phyloP scores from a whole-genome alignment of 2,329 filamentous ascomycete species.

The Claviceps monticola region DNA sequence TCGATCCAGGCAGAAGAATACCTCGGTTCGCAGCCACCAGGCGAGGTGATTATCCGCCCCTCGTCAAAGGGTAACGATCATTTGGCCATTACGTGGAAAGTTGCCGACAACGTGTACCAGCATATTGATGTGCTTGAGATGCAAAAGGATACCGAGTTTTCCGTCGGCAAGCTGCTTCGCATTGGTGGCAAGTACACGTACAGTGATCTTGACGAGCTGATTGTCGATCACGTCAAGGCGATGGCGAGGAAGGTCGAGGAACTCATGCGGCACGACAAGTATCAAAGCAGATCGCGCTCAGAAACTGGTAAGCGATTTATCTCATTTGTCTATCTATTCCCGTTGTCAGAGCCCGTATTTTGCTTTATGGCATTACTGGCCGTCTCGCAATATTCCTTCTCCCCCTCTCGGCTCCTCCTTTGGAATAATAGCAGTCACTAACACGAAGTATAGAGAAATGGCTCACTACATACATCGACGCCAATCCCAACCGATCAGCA shows the following conservation, averaged over 20 bases:
- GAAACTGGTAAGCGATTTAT: conserved; percentile 60
- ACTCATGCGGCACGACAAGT: conserved; percentile 90
- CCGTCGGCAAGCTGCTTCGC: conserved; percentile 71
- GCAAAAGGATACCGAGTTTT: conserved; percentile 94
- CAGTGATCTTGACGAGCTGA: conserved; percentile 91
- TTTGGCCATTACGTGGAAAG: conserved; percentile 94
- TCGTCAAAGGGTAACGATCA: conserved; percentile 94
- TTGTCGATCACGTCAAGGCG: conserved; percentile 91
- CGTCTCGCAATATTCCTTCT: neutral
- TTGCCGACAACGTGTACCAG: conserved; percentile 89
- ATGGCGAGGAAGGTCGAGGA: conserved; percentile 98
- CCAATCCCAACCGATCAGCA: conserved; percentile 83
- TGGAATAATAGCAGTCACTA: conserved; percentile 22
- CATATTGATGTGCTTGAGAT: conserved; percentile 95
- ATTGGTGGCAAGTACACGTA: conserved; percentile 85
- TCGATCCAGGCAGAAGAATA: conserved; percentile 86
- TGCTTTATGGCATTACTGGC: no score
- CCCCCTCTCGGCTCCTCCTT: neutral
- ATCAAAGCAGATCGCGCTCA: conserved; percentile 63
- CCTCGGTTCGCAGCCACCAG: conserved; percentile 69
- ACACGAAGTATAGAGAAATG: conserved; percentile 56
- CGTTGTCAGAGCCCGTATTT: no score
- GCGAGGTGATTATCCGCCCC: conserved; percentile 88
- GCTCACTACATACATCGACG: conserved; percentile 89
- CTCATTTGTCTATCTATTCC: no score